Evolutionary conservation across 2,329 filamentous ascomycete species (phyloP).

Genomic region (Chlorencoelia australis): DNA sequence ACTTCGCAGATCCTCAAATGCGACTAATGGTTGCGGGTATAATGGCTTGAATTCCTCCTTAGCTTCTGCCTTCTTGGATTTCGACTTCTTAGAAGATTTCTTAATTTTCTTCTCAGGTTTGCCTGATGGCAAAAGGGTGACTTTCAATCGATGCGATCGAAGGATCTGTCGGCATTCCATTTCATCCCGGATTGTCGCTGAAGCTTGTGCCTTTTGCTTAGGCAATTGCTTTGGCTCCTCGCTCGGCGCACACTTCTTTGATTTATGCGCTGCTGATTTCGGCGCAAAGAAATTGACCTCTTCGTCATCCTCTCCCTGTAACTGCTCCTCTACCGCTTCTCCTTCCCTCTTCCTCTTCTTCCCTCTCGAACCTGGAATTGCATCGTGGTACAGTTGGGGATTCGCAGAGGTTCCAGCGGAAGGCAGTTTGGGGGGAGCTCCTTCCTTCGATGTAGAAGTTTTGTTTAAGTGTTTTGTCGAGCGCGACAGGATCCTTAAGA

Average conservation of each 20-base stretch:
- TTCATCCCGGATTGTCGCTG: slow-evolving; percentile 41
- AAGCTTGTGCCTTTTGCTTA: slow-evolving; percentile 3
- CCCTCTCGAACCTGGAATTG: slow-evolving; percentile 32
- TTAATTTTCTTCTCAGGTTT: slow-evolving; percentile 31
- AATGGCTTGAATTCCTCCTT: slow-evolving; percentile 49
- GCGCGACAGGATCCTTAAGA: slow-evolving; percentile 62
- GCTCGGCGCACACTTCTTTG: slow-evolving; percentile 14
- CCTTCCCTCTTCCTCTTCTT: slow-evolving; percentile 47
- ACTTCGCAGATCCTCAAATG: slow-evolving; percentile 62
- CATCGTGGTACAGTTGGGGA: slow-evolving; percentile 60
- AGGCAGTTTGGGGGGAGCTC: slow-evolving; percentile 40
- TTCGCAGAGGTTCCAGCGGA: slow-evolving; percentile 54
- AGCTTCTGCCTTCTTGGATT: slow-evolving; percentile 37
- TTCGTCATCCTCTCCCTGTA: slow-evolving; percentile 25
- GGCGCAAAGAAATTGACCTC: slow-evolving; percentile 49
- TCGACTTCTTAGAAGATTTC: slow-evolving; percentile 43
- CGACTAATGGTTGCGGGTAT: slow-evolving; percentile 68
- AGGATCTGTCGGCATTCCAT: slow-evolving; percentile 66
- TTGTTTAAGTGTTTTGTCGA: slow-evolving; percentile 47
- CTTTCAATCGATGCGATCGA: slow-evolving; percentile 73
- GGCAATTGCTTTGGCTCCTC: slow-evolving; percentile 5
- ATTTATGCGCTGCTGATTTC: slow-evolving; percentile 26
- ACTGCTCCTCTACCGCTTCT: slow-evolving; percentile 26
- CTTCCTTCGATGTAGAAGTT: slow-evolving; percentile 24
- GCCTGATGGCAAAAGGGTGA: slow-evolving; percentile 58